Base-by-base conservation (phyloP, 2,329 filamentous ascomycete genomes). In the Rhexocercosporidium sp. region DNA sequence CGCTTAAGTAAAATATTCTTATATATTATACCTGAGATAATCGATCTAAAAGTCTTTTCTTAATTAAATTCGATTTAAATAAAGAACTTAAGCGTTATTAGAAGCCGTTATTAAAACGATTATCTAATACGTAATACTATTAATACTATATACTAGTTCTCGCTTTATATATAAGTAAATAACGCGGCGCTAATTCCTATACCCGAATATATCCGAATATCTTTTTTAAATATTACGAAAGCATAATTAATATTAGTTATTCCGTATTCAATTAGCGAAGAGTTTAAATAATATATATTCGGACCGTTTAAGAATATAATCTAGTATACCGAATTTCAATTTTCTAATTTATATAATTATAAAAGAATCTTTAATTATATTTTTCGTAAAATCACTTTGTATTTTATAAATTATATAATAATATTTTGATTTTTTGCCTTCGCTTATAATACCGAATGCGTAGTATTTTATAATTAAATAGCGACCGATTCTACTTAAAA, bases 371-470 rank as follows among this genome's bases (percentile, higher is more conserved):
- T 62, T 67, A 20, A 81, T 79, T 29, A 81, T 76, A 7, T 72
- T 76, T 66, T 76, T 77, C 1, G 79, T 81, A 68, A 81, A 81
- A 68, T 81, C 79, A 31, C 79, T 79, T 70, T 81, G 79, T 14
- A 81, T 79, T 62, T 79, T 79, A 67, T 79, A 81, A 46, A 81
- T 80, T 78, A 81, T 80, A 71, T 81, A 81, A 69, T 81, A 79
- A 68, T 70, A 75, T 2, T 44, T 51, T 18, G 79, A 76, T 41
- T 78, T 77, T 7, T 73, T 75, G 29, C 79, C 78, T 70, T 80
- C 79, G 71, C 78, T 80, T 69, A 81, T 81, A 66, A 80, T 80
- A 12, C 79, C 79, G 64, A 81, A 81, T 16, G 79, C 79, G 59
- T 81, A 79, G 71, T 81, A 81, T 69, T 81, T 79, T 79, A 81